Evolutionary conservation across 352 stramenopile genomes (phyloP).

Genomic region (Pythium volutum): DNA sequence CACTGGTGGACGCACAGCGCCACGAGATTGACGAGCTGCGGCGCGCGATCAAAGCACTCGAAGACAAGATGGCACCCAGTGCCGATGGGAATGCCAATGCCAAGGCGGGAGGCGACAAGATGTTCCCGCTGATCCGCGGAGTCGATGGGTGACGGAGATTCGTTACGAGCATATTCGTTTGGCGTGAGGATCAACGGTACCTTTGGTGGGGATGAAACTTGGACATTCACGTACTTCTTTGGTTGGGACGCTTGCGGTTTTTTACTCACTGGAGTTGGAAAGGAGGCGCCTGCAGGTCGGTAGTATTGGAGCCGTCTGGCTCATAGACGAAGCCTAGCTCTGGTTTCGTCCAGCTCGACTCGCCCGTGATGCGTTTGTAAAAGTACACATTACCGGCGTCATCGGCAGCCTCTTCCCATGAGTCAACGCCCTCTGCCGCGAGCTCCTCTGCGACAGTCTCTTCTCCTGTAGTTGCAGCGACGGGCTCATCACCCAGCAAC

Average conservation of each 20-base stretch:
- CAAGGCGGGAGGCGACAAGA: not conserved
- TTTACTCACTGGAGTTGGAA: too few species aligned
- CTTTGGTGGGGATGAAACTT: too few species aligned
- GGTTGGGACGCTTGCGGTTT: not conserved
- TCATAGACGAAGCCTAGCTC: not conserved
- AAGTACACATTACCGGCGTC: constrained; percentile 72
- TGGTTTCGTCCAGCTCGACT: constrained; percentile 55
- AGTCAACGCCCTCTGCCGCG: constrained; percentile 13
- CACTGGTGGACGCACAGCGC: constrained; percentile 52
- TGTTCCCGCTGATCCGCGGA: constrained; percentile 45
- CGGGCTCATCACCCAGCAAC: constrained; percentile 36
- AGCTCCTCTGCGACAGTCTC: too few species aligned
- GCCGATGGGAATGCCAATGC: constrained; percentile 2
- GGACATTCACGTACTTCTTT: not conserved
- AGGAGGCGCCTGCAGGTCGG: not conserved
- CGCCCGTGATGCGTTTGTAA: constrained; percentile 51
- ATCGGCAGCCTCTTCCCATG: constrained; percentile 73
- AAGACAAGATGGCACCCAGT: constrained; percentile 45
- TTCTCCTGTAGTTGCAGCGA: constrained; percentile 2
- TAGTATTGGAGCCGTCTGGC: not conserved
- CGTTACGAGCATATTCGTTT: not conserved
- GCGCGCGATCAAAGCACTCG: constrained; percentile 69
- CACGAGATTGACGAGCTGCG: constrained; percentile 76
- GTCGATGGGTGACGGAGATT: constrained; percentile 33
- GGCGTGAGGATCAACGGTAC: not conserved